Conservation (phyloP, 352 stramenopile species). For the Phytopythium mirpurense region DNA sequence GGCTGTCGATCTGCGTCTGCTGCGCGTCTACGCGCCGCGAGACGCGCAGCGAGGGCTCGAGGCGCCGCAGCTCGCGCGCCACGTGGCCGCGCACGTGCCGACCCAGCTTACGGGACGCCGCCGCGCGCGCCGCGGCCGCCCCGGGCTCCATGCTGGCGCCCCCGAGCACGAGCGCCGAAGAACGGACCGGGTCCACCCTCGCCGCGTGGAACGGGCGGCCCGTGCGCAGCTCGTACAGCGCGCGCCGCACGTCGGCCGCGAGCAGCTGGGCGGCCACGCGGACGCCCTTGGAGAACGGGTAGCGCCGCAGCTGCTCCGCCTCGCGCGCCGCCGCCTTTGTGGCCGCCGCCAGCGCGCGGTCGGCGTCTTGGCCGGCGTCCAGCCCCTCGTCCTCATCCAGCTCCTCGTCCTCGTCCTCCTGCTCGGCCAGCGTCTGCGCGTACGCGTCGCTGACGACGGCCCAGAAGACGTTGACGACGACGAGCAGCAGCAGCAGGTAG, state of each 20-base stretch:
- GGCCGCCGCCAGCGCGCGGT: slow-evolving; percentile 20
- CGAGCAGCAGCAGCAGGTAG: slow-evolving; percentile 62
- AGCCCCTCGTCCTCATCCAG: slow-evolving; percentile 11
- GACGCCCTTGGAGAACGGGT: slow-evolving; percentile 57
- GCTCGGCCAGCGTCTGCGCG: slow-evolving; percentile 55
- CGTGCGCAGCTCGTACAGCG: slow-evolving; percentile 36
- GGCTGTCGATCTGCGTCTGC: slow-evolving; percentile 40
- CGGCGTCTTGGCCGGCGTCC: slow-evolving; percentile 3
- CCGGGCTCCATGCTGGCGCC: not conserved
- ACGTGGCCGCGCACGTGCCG: slow-evolving; percentile 39
- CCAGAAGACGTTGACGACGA: slow-evolving; percentile 71
- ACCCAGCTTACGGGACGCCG: slow-evolving; percentile 43
- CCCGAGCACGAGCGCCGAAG: slow-evolving; percentile 6
- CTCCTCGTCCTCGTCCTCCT: slow-evolving; percentile 54
- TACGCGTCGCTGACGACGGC: slow-evolving; percentile 77
- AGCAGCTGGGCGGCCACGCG: slow-evolving; percentile 22
- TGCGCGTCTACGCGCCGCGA: slow-evolving; percentile 31
- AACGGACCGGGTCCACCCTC: slow-evolving; percentile 50
- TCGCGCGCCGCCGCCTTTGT: slow-evolving; percentile 23
- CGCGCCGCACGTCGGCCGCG: slow-evolving; percentile 36
- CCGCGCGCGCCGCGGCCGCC: not conserved
- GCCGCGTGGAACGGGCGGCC: slow-evolving; percentile 31
- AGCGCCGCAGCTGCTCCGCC: slow-evolving; percentile 40
- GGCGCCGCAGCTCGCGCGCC: slow-evolving; percentile 17
- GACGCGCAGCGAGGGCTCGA: slow-evolving; percentile 18